phyloP scores from a whole-genome alignment of 2,329 filamentous ascomycete genomes.

The Diplocarpon mali region DNA sequence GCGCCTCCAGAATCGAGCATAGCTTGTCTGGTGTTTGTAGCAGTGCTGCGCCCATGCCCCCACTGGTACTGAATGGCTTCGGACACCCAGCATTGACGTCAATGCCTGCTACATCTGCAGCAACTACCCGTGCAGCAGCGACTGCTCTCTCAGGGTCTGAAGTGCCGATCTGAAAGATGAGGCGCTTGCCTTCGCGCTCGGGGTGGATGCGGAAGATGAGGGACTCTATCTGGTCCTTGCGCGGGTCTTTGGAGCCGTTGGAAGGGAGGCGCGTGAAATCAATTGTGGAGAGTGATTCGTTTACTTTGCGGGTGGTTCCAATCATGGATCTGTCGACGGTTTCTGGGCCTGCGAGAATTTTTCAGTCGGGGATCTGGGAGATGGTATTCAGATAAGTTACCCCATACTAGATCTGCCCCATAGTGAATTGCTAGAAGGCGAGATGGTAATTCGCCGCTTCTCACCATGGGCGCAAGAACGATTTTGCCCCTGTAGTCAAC shows the following conservation, averaged over 20 bases:
- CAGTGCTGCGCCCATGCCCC: conserved; percentile 92
- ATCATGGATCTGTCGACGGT: conserved; percentile 90
- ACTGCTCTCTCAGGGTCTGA: conserved; percentile 75
- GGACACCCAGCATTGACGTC: conserved; percentile 98
- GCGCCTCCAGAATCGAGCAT: conserved; percentile 67
- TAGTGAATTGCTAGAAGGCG: conserved; percentile 84
- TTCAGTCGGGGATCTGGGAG: conserved; percentile 8
- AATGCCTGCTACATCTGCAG: conserved; percentile 80
- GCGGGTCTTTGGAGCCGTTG: conserved; percentile 49
- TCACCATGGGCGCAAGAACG: conserved; percentile 94
- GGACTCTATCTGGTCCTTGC: conserved; percentile 45
- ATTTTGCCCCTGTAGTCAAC: conserved; percentile 91
- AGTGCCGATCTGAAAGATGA: conserved; percentile 91
- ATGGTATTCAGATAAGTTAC: conserved; percentile 32
- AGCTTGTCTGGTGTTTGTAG: conserved; percentile 76
- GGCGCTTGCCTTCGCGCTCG: conserved; percentile 56
- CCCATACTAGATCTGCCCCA: conserved; percentile 95
- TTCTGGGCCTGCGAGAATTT: conserved; percentile 56
- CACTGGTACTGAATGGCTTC: conserved; percentile 87
- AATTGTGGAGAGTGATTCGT: conserved; percentile 65
- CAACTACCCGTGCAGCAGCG: conserved; percentile 71
- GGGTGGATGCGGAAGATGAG: conserved; percentile 81
- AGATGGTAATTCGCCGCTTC: conserved; percentile 89
- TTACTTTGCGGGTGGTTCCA: conserved; percentile 68
- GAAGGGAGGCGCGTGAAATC: conserved; percentile 75